phyloP scores from a whole-genome alignment of 2,329 filamentous ascomycete species.

The Polytolypa hystricis region DNA sequence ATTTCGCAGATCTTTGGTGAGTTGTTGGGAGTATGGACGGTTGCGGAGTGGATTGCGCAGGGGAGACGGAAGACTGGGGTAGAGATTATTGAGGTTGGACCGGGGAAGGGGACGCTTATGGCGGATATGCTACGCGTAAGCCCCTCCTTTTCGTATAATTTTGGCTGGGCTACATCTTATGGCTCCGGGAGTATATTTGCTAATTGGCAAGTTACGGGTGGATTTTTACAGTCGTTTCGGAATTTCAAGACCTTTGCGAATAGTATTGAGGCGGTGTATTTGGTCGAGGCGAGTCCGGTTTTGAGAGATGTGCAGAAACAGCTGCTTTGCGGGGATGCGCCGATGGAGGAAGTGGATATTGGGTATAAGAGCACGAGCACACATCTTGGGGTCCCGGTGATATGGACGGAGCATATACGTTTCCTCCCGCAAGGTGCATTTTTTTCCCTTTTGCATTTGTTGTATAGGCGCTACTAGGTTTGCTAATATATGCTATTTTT shows the following conservation, averaged over 20 bases:
- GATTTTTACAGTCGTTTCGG: constrained; percentile 55
- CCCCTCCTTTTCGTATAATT: constrained; percentile 12
- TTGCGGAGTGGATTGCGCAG: constrained; percentile 93
- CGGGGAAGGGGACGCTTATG: constrained; percentile 91
- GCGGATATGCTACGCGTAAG: constrained; percentile 83
- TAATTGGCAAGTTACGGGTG: background rate
- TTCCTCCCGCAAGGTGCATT: constrained; percentile 59
- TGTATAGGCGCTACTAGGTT: constrained; percentile 10
- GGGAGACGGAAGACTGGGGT: constrained; percentile 62
- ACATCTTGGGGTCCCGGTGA: constrained; percentile 60
- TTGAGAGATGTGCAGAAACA: constrained; percentile 67
- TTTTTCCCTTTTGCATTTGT: constrained; percentile 2
- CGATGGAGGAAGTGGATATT: constrained; percentile 57
- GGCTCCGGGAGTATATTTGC: background rate
- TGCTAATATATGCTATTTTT: constrained; percentile 1
- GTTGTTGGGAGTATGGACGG: constrained; percentile 84
- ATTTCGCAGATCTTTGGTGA: constrained; percentile 97
- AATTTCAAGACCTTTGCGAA: constrained; percentile 69
- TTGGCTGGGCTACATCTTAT: background rate
- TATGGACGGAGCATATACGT: constrained; percentile 84
- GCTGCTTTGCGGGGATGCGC: constrained; percentile 63
- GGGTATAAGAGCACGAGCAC: constrained; percentile 68
- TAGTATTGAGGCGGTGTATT: constrained; percentile 75
- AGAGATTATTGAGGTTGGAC: constrained; percentile 86
- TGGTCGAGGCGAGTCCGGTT: constrained; percentile 84